Percentiles rank a stretch among this genome's conserved stretches.
phyloP scores from a whole-genome alignment of 2,329 filamentous ascomycete genomes.

The Nemania bipapillata region DNA sequence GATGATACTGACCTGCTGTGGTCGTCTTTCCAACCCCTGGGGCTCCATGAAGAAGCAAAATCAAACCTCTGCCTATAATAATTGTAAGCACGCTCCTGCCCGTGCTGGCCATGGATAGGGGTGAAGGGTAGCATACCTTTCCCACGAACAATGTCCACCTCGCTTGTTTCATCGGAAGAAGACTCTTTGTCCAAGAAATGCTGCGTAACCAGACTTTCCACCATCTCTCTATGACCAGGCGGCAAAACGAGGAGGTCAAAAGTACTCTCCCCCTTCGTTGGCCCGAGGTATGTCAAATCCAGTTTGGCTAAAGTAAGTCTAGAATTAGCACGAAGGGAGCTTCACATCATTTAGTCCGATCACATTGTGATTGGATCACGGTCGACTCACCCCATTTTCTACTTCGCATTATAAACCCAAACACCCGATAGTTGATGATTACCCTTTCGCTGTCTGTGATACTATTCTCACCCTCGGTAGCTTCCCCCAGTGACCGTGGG shows the following conservation, averaged over 20 bases:
- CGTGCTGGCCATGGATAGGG: too few species aligned
- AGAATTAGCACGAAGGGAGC: too few species aligned
- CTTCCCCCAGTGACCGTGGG: slow-evolving; percentile 12
- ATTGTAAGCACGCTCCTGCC: not conserved
- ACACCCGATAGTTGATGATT: slow-evolving; percentile 51
- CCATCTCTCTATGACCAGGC: slow-evolving; percentile 44
- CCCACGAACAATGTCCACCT: slow-evolving; percentile 44
- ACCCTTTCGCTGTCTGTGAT: slow-evolving; percentile 6
- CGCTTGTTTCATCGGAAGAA: too few species aligned
- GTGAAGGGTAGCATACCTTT: slow-evolving; percentile 46
- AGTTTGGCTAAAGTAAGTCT: too few species aligned
- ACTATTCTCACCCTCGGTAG: not conserved
- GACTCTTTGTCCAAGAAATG: too few species aligned
- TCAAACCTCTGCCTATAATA: slow-evolving; percentile 36
- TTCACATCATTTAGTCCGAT: too few species aligned
- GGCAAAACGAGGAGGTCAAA: slow-evolving; percentile 48
- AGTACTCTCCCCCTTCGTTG: too few species aligned
- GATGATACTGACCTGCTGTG: slow-evolving; percentile 35
- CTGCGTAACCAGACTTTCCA: slow-evolving; percentile 48
- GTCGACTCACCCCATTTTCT: slow-evolving; percentile 52
- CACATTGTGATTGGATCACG: too few species aligned
- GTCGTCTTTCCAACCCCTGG: slow-evolving; percentile 40
- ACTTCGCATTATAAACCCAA: slow-evolving; percentile 50
- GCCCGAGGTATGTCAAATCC: too few species aligned
- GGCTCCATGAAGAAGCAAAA: slow-evolving; percentile 40